phyloP scores from a whole-genome alignment of 176 grass and related monocot species.

The Canna indica region DNA sequence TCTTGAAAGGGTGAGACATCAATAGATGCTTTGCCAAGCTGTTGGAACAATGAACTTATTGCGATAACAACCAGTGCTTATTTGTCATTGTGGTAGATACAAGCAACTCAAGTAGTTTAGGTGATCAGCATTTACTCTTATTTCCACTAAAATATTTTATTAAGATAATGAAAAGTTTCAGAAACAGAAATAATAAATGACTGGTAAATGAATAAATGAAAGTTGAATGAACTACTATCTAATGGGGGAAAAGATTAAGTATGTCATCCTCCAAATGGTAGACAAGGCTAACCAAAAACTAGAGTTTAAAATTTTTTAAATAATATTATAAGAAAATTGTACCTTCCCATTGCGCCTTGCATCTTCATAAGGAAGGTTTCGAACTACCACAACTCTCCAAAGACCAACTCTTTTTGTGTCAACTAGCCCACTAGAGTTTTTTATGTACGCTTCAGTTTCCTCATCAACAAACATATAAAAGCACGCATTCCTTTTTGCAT shows the following conservation, averaged over 20 bases:
- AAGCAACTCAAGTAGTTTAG: too few species aligned
- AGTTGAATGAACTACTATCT: neutral
- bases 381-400: conserved; percentile 79
- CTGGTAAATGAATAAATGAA: neutral
- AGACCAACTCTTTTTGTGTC: conserved; percentile 54
- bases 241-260: neutral
- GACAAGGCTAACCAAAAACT: neutral
- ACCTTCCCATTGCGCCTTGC: conserved; percentile 96
- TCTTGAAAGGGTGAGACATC: neutral
- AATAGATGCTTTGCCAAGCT: too few species aligned
- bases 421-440: conserved; percentile 49
- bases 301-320: neutral
- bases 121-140: too few species aligned
- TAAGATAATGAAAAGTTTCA: neutral
- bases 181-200: neutral
- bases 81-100: neutral
- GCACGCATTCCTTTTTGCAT: conserved; percentile 67
- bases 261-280: neutral
- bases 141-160: too few species aligned
- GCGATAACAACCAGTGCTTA: neutral
- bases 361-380: conserved; percentile 79
- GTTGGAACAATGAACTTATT: too few species aligned
- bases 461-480: conserved; percentile 99
- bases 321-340: conserved; percentile 10
- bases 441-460: conserved; percentile 74